Evolutionary conservation across 1,284 basidiomycete species (phyloP), one percentile per base, ranked within the genome.

Genomic region (Trametes versicolor): DNA sequence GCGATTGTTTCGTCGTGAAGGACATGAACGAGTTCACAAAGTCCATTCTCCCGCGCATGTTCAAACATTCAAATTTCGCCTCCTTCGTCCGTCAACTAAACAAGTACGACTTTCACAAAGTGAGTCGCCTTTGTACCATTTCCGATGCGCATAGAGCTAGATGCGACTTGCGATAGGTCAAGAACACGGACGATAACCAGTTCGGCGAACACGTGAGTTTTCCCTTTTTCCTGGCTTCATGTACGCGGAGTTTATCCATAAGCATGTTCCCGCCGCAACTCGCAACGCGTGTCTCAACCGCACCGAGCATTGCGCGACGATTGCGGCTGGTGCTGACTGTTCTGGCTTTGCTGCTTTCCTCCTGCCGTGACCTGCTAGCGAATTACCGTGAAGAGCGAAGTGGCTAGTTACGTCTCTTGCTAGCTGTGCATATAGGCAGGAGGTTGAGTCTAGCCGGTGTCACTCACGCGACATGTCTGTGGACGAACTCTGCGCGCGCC

Each of bases 31-130:
- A 96, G 72, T 98, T 99, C 79, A 97, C 96, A 50, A 97, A 96
- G 76, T 90, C 91, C 55, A 94, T 98, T 72, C 85, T 98, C 55
- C 97, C 97, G 0, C 90, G 94, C 58, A 92, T 98, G 81, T 99
- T 98, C 86, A 95, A 98, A 74, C 97, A 99, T 78, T 97, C 94
- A 19, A 99, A 99, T 75, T 99, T 99, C 78, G 96, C 96, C 32
- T 91, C 87, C 61, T 97, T 97, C 75, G 95, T 97, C 4, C 86
- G 96, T 12, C 97, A 99, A 79, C 83, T 99, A 47, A 99, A 99
- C 87, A 99, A 98, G 81, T 99, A 99, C 76, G 97, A 98, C 74
- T 99, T 98, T 74, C 96, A 97, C 84, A 99, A 98, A 83, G 94
- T 91, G 60, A 73, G 81, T 66, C 23, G 43, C 32, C 58, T n/a